Base-by-base conservation (phyloP, 2,329 filamentous ascomycete species). In the Westerdykella aurantiaca region DNA sequence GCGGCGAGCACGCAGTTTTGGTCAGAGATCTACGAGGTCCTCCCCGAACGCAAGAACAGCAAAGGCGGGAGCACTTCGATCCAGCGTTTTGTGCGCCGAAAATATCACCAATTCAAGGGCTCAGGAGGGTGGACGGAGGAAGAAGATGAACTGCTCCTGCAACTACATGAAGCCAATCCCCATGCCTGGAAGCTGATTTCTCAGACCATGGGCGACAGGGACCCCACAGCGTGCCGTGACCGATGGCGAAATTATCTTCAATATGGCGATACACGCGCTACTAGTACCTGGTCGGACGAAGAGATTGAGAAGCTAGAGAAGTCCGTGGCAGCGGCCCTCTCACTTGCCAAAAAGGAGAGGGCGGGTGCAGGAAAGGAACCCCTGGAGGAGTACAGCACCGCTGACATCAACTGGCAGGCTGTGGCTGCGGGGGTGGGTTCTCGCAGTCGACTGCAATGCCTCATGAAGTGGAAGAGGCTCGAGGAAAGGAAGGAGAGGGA, bases 241-340 rank as follows among this genome's bases (percentile, higher is more conserved):
- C 80, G 85, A 3, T 86, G 82, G 71, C 75, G 81, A 33, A 85
- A 87, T 54, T 81, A 84, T 54, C 67, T 85, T 17, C 68, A 82
- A 37, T 82, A 79, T 42, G 77, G 77, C 16, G 71, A 76, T 5
- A 73, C 71, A 0, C 69, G 72, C 44, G 72, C 72, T 25, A 75
- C 71, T 34, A 75, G 77, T 29, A 63, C 68, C 1, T 89, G 86
- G 85, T 72, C 70, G 1, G 65, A 75, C 14, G 70, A 75, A 0
- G 85, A 89, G 54, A 81, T 85, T 55, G 63, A 68, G 0, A 66
- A 60, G 9, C 67, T 87, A 21, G 69, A 71, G 1, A 60, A 69
- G 1, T 72, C 75, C 9, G 77, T 88, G 3, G 64, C 74, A 11
- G 69, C 77, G 10, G 73, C 75, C 6, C 68, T 84, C 38, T 29